These are phyloP conservation scores for Trichoderma sp. DNA, from an alignment of 2,329 filamentous ascomycete species.

Conservation along the genomic window DNA sequence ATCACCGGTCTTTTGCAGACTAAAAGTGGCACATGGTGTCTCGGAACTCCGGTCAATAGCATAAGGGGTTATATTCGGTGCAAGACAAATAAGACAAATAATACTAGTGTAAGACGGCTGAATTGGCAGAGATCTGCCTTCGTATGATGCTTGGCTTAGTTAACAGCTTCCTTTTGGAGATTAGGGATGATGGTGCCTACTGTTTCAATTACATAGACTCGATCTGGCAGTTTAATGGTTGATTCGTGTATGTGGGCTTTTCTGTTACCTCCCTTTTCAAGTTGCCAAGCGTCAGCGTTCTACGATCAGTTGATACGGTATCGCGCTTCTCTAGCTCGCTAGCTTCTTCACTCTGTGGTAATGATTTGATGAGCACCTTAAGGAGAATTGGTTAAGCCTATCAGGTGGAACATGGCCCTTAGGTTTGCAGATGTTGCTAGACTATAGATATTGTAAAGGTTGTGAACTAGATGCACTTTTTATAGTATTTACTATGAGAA, in stretches of 20 bases:
- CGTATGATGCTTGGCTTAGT: background rate
- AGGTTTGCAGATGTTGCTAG: too few species aligned
- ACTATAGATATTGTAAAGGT: too few species aligned
- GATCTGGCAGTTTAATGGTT: background rate
- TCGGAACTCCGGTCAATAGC: background rate
- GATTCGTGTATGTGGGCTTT: background rate
- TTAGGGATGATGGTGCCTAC: background rate
- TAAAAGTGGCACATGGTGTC: background rate
- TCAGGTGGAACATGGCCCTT: too few species aligned
- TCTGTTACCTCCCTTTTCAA: background rate
- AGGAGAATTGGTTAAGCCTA: too few species aligned
- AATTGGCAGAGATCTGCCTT: background rate
- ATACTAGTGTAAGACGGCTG: background rate
- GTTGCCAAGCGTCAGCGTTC: background rate
- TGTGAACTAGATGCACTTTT: too few species aligned
- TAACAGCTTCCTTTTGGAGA: background rate
- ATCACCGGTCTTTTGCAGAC: background rate
- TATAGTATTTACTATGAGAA: too few species aligned
- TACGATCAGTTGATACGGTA: background rate
- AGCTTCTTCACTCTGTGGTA: background rate
- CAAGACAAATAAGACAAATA: background rate
- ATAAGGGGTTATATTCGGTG: slow-evolving; percentile 8
- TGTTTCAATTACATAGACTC: background rate
- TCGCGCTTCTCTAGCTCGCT: background rate
- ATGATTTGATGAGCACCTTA: background rate